A percentile compares a stretch with the other conserved stretches of the same genome.
Evolutionary conservation across 2,329 filamentous ascomycete genomes (phyloP).

Genomic region (Sphaerulina populicola): DNA sequence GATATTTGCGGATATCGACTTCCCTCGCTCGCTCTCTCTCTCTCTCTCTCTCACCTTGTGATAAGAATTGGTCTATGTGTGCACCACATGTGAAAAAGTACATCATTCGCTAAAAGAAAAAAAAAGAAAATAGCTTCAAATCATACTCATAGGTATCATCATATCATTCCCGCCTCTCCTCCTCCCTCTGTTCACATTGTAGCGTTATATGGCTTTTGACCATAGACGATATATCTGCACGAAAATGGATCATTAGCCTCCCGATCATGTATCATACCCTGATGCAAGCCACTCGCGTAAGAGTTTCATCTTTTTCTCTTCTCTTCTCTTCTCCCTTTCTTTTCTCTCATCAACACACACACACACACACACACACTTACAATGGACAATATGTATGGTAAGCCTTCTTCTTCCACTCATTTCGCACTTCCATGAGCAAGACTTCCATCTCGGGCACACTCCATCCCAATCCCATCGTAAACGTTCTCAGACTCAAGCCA

Average conservation of each 20-base stretch:
- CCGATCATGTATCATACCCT: neutral
- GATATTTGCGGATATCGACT: too few relatives aligned
- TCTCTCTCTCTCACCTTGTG: too few relatives aligned
- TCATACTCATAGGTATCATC: too few relatives aligned
- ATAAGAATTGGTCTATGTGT: too few relatives aligned
- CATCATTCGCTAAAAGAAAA: too few relatives aligned
- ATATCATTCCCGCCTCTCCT: neutral
- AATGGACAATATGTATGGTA: constrained; percentile 27
- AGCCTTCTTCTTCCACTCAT: constrained; percentile 22
- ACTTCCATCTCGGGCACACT: constrained; percentile 26
- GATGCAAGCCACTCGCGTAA: too few relatives aligned
- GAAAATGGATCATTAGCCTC: neutral
- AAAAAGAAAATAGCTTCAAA: neutral
- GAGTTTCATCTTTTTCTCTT: too few relatives aligned
- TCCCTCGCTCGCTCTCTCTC: too few relatives aligned
- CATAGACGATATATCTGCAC: constrained; percentile 26
- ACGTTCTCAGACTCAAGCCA: constrained; percentile 24
- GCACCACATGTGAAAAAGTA: too few relatives aligned
- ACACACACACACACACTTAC: too few relatives aligned
- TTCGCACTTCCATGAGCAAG: constrained; percentile 23
- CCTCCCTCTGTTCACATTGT: neutral
- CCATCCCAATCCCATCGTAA: constrained; percentile 27
- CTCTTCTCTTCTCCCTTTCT: too few relatives aligned
- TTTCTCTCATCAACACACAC: too few relatives aligned
- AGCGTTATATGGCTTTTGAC: constrained; percentile 23